phyloP scores from a whole-genome alignment of 2,329 filamentous ascomycete genomes.

The Sporothrix protearum region DNA sequence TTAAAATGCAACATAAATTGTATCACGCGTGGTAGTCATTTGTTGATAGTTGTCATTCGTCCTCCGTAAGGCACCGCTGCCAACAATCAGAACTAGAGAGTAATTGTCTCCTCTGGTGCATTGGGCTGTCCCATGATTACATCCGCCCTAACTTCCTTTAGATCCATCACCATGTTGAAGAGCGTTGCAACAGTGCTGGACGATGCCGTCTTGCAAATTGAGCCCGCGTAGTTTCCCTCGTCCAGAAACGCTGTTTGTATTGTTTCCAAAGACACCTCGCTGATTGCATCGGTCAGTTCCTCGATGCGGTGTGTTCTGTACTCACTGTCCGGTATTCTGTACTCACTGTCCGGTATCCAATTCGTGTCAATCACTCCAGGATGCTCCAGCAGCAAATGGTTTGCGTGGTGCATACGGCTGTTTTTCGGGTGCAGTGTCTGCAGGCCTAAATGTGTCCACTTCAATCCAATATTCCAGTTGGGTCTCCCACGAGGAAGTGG shows the following conservation, averaged over 20 bases:
- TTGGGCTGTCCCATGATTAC: not conserved
- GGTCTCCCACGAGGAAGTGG: slow-evolving; percentile 16
- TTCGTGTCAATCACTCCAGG: not conserved
- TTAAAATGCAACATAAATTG: too few species aligned
- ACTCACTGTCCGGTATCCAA: slow-evolving; percentile 9
- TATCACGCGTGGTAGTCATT: too few species aligned
- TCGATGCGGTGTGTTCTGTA: not conserved
- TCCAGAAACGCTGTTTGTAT: slow-evolving; percentile 4
- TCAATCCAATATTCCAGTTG: not conserved
- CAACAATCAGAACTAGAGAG: not conserved
- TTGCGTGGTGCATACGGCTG: slow-evolving; percentile 17
- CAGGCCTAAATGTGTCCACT: slow-evolving; percentile 8
- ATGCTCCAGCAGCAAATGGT: slow-evolving; percentile 17
- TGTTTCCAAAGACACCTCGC: not conserved
- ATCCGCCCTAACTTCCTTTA: not conserved
- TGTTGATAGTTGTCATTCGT: too few species aligned
- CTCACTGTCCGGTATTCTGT: slow-evolving; percentile 3
- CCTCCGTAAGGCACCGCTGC: not conserved
- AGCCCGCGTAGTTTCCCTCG: not conserved
- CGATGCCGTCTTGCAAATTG: not conserved
- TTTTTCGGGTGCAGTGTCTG: not conserved
- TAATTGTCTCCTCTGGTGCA: not conserved
- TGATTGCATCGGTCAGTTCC: not conserved
- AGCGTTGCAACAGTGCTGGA: slow-evolving; percentile 5
- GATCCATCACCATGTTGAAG: slow-evolving; percentile 24